Evolutionary conservation across 2,329 filamentous ascomycete species (phyloP), one percentile per base, ranked within the genome.

Genomic region (Xylariaceae sp.): DNA sequence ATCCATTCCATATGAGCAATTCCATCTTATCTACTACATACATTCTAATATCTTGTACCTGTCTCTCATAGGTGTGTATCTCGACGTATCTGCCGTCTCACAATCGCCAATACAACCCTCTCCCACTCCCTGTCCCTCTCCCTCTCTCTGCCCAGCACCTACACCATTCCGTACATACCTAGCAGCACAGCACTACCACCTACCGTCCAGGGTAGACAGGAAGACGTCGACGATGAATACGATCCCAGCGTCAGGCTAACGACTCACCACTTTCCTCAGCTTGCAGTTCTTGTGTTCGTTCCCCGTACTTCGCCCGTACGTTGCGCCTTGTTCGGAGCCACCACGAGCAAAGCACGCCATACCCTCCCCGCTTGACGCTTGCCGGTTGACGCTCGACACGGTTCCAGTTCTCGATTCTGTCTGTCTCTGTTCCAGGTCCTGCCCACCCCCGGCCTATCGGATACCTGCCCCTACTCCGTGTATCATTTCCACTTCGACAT

Each of bases 391-490:
- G 62, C 60, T 59, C 57, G 60, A 62, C 66, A 69, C 67, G 68
- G 66, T 69, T 69, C 67, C 64, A 64, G 60, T 60, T 60, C 61
- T 69, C 66, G 67, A 69, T 64, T 66, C 60, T 64, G 52, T 58
- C 53, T 13, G 37, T 10, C 37, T 41, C 37, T 13, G 23, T 30
- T 30, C 55, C 53, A 59, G 62, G 41, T 60, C 62, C 60, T 55
- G 7, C 49, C 61, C 61, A 60, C 64, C 23, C 23, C 23, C 67
- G 64, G 66, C 70, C 68, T 72, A 72, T 72, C 69, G 69, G 70
- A 71, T 71, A 70, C 58, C 69, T 67, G 64, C 68, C 69, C 66
- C 65, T 67, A 66, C 66, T 69, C 69, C 67, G 69, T 65, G 66
- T 65, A 70, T 70, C 67, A 69, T 66, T 66, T 66, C 67, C 68